Percentiles rank a stretch among this genome's conserved stretches.
phyloP scores from a whole-genome alignment of 1,284 basidiomycete species.

The Rhodotorula sp. region DNA sequence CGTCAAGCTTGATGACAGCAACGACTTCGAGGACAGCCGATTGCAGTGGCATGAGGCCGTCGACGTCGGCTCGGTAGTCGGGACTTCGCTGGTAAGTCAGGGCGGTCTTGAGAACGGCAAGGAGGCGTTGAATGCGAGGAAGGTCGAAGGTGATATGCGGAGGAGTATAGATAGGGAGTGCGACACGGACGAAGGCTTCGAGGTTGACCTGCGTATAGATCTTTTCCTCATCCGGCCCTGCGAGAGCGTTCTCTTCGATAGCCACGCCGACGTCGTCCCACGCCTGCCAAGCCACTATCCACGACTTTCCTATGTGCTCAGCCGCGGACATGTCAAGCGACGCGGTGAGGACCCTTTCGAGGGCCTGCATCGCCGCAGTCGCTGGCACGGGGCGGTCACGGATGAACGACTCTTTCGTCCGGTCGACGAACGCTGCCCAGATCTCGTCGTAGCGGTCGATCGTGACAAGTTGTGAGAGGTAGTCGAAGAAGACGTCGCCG shows the following conservation, averaged over 20 bases:
- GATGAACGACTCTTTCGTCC: constrained; percentile 67
- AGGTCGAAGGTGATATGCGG: constrained; percentile 50
- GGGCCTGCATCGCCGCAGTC: constrained; percentile 72
- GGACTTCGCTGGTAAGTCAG: constrained; percentile 77
- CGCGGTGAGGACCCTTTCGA: constrained; percentile 66
- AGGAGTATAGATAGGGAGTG: constrained; percentile 51
- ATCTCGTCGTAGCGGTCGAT: constrained; percentile 66
- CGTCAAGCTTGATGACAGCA: constrained; percentile 61
- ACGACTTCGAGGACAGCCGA: constrained; percentile 68
- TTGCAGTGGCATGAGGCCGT: constrained; percentile 75
- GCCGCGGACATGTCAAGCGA: constrained; percentile 54
- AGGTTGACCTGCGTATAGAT: constrained; percentile 74
- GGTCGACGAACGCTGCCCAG: constrained; percentile 69
- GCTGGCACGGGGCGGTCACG: constrained; percentile 67
- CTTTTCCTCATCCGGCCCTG: constrained; percentile 20
- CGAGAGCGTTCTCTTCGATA: constrained; percentile 45
- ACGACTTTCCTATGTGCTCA: constrained; percentile 53
- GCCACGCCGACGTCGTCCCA: constrained; percentile 66
- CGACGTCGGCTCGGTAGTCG: constrained; percentile 83
- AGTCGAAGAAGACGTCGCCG: constrained; percentile 77
- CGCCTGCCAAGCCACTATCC: constrained; percentile 65
- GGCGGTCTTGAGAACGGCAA: constrained; percentile 74
- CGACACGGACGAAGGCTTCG: constrained; percentile 70
- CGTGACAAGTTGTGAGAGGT: constrained; percentile 70
- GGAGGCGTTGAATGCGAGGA: constrained; percentile 62